Evolutionary conservation across 1,284 basidiomycete species (phyloP).

Genomic region (Trichosporon sp.): DNA sequence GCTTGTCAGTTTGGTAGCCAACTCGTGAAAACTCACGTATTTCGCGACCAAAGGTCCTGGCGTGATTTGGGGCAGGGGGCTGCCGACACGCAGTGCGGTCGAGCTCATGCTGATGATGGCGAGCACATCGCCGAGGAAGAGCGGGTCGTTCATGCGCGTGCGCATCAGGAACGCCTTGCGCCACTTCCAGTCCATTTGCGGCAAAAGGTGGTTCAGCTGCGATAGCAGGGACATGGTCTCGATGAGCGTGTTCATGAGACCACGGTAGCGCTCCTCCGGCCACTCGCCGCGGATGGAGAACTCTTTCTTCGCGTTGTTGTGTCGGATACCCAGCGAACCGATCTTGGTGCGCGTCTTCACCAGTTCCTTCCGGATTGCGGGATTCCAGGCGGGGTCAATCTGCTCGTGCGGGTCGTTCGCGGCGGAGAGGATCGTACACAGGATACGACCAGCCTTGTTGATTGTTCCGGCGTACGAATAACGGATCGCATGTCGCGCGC

Average conservation of each 20-base stretch:
- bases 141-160: constrained; percentile 73
- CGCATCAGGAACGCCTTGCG: constrained; percentile 72
- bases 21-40: constrained; percentile 59
- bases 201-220: constrained; percentile 55
- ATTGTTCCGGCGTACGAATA: constrained; percentile 56
- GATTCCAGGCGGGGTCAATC: constrained; percentile 35
- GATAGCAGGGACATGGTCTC: constrained; percentile 52
- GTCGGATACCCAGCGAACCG: constrained; percentile 47
- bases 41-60: constrained; percentile 78
- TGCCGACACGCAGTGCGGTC: constrained; percentile 69
- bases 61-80: constrained; percentile 80
- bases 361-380: constrained; percentile 42
- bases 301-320: constrained; percentile 54
- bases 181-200: constrained; percentile 61
- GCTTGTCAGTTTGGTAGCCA: constrained; percentile 4
- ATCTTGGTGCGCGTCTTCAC: constrained; percentile 49
- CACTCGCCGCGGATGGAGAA: constrained; percentile 53
- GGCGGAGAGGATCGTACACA: constrained; percentile 56
- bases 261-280: constrained; percentile 54
- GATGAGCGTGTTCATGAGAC: constrained; percentile 48
- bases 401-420: constrained; percentile 49
- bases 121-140: constrained; percentile 80
- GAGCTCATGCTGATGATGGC: constrained; percentile 68
- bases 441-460: constrained; percentile 52
- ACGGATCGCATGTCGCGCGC: constrained; percentile 55